Percentiles rank a stretch among this genome's conserved stretches.
Conservation (phyloP, 179 eudicot species). For the Sideroxylon spinosum region DNA sequence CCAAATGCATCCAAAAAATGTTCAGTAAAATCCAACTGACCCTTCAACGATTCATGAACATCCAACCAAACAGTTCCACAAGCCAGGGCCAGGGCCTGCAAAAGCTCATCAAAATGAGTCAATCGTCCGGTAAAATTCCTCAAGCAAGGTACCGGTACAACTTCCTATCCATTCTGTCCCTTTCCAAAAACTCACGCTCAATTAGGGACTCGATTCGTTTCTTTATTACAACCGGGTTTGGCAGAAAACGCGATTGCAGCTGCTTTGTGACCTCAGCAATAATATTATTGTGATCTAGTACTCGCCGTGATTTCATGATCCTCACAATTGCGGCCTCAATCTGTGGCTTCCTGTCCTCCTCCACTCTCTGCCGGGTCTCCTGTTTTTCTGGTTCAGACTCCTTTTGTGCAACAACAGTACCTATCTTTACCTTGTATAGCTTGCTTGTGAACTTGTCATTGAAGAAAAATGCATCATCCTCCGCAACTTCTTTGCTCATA, state of each 20-base stretch:
- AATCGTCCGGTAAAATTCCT: not conserved
- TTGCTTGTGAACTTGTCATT: constrained; percentile 66
- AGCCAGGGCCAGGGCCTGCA: not conserved
- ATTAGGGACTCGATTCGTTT: constrained; percentile 62
- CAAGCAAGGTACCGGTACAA: constrained; percentile 54
- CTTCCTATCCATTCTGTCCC: constrained; percentile 54
- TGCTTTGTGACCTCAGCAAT: constrained; percentile 66
- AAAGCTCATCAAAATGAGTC: not conserved
- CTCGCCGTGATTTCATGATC: constrained; percentile 64
- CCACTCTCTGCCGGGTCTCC: constrained; percentile 66
- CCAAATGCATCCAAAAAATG: constrained; percentile 8
- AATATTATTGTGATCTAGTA: constrained; percentile 62
- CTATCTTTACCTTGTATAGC: constrained; percentile 61
- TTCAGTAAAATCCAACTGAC: constrained; percentile 12
- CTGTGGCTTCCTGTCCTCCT: constrained; percentile 73
- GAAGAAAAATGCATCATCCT: constrained; percentile 47
- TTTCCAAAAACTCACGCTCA: constrained; percentile 63
- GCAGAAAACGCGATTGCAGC: constrained; percentile 53
- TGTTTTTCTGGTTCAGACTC: constrained; percentile 71
- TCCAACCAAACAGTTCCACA: constrained; percentile 7
- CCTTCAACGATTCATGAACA: constrained; percentile 6
- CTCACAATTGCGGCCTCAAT: constrained; percentile 75
- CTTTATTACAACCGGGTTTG: constrained; percentile 61
- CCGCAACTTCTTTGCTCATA: constrained; percentile 68
- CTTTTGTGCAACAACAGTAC: constrained; percentile 75